phyloP scores from a whole-genome alignment of 2,329 filamentous ascomycete genomes.

The Paramyrothecium sp. region DNA sequence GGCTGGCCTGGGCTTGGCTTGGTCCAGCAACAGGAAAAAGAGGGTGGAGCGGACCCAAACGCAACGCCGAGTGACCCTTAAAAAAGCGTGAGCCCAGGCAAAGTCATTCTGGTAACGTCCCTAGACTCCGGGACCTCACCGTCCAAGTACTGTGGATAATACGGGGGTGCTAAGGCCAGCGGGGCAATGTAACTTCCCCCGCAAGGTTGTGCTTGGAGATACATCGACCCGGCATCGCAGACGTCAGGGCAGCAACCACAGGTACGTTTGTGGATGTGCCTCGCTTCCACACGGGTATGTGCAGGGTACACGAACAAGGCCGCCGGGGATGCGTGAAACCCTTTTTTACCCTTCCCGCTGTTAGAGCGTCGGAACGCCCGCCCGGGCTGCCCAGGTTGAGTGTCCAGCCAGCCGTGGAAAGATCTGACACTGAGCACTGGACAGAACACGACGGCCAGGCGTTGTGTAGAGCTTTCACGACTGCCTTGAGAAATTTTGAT shows the following conservation, averaged over 20 bases:
- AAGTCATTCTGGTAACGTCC: not conserved
- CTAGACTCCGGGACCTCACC: not conserved
- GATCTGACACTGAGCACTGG: too few relatives aligned
- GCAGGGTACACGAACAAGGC: not conserved
- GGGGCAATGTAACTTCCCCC: not conserved
- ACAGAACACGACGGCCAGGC: too few relatives aligned
- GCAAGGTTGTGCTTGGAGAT: not conserved
- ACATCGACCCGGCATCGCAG: not conserved
- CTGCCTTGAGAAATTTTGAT: too few relatives aligned
- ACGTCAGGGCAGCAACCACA: not conserved
- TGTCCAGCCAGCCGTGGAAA: too few relatives aligned
- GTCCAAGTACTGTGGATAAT: not conserved
- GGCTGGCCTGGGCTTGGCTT: not conserved
- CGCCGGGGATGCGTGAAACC: not conserved
- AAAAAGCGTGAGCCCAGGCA: not conserved
- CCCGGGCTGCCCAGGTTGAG: not conserved
- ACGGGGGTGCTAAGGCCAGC: not conserved
- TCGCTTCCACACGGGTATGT: not conserved
- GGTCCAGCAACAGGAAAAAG: not conserved
- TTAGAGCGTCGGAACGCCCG: not conserved
- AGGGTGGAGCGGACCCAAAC: not conserved
- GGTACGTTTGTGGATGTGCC: not conserved
- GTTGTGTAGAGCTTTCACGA: too few relatives aligned
- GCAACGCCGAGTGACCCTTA: not conserved
- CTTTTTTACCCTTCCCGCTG: not conserved